Percentiles rank a stretch among this genome's conserved stretches.
phyloP scores from a whole-genome alignment of 2,329 filamentous ascomycete genomes.

The Trichoderma sp. region DNA sequence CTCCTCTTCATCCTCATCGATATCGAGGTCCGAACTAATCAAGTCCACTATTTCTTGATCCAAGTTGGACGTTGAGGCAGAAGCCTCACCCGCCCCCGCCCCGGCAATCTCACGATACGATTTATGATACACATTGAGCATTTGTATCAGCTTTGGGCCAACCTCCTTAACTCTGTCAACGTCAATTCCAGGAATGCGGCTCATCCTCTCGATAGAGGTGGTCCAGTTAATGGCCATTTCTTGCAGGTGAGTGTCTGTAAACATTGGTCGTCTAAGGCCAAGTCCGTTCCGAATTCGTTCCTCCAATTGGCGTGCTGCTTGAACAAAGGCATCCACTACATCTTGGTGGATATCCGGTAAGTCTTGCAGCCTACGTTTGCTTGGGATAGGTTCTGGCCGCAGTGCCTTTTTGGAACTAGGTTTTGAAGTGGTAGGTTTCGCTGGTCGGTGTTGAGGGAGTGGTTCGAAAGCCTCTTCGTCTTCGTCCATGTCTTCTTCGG shows the following conservation, averaged over 20 bases:
- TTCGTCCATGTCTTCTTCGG: slow-evolving; percentile 34
- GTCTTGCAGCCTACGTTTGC: slow-evolving; percentile 53
- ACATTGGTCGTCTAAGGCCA: slow-evolving; percentile 59
- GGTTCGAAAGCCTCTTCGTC: slow-evolving; percentile 50
- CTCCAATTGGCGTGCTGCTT: slow-evolving; percentile 60
- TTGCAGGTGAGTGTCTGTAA: slow-evolving; percentile 68
- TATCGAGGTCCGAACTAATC: slow-evolving; percentile 48
- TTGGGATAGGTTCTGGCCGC: slow-evolving; percentile 54
- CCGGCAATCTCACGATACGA: slow-evolving; percentile 45
- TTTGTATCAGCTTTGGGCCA: slow-evolving; percentile 60
- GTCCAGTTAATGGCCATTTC: slow-evolving; percentile 75
- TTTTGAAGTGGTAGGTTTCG: slow-evolving; percentile 28
- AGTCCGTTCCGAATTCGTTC: slow-evolving; percentile 62
- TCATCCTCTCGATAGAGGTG: slow-evolving; percentile 61
- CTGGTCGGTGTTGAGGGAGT: slow-evolving; percentile 41
- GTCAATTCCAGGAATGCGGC: slow-evolving; percentile 63
- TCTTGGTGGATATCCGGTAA: slow-evolving; percentile 62
- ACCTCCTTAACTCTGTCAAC: slow-evolving; percentile 61
- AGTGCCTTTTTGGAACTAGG: slow-evolving; percentile 43
- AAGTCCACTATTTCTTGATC: slow-evolving; percentile 55
- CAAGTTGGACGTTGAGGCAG: slow-evolving; percentile 29
- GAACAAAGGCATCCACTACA: slow-evolving; percentile 66
- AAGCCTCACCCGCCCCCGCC: background rate
- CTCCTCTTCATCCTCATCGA: slow-evolving; percentile 41
- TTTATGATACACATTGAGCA: slow-evolving; percentile 53